phyloP scores from a whole-genome alignment of 176 grass and related monocot genomes.

The Musa itinerans region DNA sequence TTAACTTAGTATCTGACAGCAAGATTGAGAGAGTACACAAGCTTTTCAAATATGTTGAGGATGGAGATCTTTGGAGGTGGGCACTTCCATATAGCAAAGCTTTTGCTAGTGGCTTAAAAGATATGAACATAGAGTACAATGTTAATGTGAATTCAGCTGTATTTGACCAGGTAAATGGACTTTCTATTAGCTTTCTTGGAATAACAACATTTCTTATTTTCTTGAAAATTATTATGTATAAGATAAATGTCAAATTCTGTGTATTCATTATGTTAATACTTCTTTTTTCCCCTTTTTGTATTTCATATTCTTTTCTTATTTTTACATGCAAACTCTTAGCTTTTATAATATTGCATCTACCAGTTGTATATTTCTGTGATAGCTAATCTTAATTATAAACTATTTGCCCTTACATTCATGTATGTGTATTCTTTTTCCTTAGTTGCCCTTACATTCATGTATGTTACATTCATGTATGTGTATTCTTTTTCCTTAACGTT shows the following conservation, averaged over 20 bases:
- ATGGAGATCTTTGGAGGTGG: conserved; percentile 85
- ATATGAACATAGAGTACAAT: conserved; percentile 72
- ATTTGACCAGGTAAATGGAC: conserved; percentile 57
- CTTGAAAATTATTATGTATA: too few relatives aligned
- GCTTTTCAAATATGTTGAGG: conserved; percentile 84
- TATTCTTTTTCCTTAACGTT: too few relatives aligned
- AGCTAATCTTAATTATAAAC: too few relatives aligned
- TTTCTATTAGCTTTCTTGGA: conserved; percentile 10
- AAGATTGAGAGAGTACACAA: conserved; percentile 55
- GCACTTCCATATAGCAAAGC: conserved; percentile 65
- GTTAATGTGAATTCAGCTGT: conserved; percentile 53
- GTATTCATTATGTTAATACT: neutral
- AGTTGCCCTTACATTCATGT: too few relatives aligned
- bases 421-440: too few relatives aligned
- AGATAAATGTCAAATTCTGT: neutral
- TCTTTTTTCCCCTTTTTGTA: too few relatives aligned
- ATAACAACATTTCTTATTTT: neutral
- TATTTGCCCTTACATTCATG: too few relatives aligned
- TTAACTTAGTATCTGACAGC: conserved; percentile 41
- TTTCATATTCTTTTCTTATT: too few relatives aligned
- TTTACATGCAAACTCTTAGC: too few relatives aligned
- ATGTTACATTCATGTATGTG: too few relatives aligned
- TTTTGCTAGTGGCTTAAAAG: conserved; percentile 78
- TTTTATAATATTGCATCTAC: too few relatives aligned
- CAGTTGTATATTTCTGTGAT: too few relatives aligned